Base-by-base conservation (phyloP, 202 grass and related monocot genomes). In the Setaria italica region DNA sequence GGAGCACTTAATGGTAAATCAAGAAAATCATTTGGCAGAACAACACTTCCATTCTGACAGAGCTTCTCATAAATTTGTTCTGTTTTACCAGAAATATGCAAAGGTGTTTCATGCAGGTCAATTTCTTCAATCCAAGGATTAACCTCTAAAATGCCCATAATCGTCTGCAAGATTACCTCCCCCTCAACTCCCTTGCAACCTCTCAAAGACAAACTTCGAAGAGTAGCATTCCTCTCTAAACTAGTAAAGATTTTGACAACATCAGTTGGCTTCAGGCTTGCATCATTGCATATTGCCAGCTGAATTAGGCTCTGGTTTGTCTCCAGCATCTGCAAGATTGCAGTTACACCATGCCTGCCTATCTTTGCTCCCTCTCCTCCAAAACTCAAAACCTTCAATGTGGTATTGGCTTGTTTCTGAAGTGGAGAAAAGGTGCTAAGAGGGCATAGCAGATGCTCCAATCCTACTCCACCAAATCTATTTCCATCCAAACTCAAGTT, bases 91-190 rank as follows among this genome's bases (percentile, higher is more conserved):
- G 80, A 78, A 78, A 91, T 47, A 80, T 99, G 91, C 78, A 99
- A 83, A 73, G 97, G 97, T 54, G 96, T 99, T 76, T 78, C 88
- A 58, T 75, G 72, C 70, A 99, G 93, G 85, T 99, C 88, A 80
- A 99, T 90, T 84, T 99, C 93, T 94, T 99, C 93, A 51, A 99
- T 91, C 96, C 96, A 99, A 80, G 96, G 93, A 84, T 99, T 99
- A 15, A 96, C 88, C 83, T 86, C 86, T 80, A 99, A 86, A 65
- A 85, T 91, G 64, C 87, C 48, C 88, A 96, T 90, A 62, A 99
- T 99, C 57, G 88, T 67, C 79, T 94, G 90, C 80, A 95, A 71
- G 49, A 94, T 85, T 67, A 80, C 42, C 47, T 96, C 93, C 48
- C 95, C 95, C n/a, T 89, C 64, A 78, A 99, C 96, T 71, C 96